Conservation (phyloP, 2,329 filamentous ascomycete genomes). For the Curvularia spicifera region DNA sequence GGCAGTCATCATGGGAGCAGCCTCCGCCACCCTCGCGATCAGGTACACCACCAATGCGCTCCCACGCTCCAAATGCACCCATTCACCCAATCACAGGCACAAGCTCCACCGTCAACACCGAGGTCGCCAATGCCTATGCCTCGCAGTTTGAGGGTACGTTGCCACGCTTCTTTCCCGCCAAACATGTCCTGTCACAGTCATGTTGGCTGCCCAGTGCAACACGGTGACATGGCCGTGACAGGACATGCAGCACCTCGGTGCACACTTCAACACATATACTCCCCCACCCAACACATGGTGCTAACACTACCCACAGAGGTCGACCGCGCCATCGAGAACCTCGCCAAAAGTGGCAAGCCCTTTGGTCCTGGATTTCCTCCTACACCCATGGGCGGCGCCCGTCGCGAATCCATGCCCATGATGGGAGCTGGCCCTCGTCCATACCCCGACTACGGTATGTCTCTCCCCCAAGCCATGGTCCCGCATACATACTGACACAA, state of each 20-base stretch:
- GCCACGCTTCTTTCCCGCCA: neutral
- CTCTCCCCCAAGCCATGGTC: neutral
- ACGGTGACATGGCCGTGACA: constrained; percentile 9
- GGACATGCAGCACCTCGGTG: neutral
- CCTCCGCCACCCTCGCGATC: constrained; percentile 74
- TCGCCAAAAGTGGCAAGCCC: constrained; percentile 95
- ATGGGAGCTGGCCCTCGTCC: constrained; percentile 61
- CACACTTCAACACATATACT: no score
- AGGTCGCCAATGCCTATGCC: constrained; percentile 79
- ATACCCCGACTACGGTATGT: constrained; percentile 66
- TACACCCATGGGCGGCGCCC: constrained; percentile 57
- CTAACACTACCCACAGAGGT: constrained; percentile 70
- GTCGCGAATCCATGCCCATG: constrained; percentile 81
- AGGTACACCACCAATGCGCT: constrained; percentile 57
- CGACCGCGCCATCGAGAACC: constrained; percentile 91
- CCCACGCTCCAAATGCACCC: constrained; percentile 21
- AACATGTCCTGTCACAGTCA: neutral
- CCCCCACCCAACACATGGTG: neutral
- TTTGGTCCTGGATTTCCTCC: constrained; percentile 59
- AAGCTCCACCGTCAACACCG: constrained; percentile 69
- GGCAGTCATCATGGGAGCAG: constrained; percentile 75
- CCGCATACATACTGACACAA: constrained; percentile 16
- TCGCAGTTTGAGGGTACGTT: constrained; percentile 88
- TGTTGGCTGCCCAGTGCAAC: constrained; percentile 3
- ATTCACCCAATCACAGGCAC: constrained; percentile 64